A percentile compares a stretch with the other conserved stretches of the same genome.
Conservation (phyloP, 805 yeast genomes). For the Geotrichum ghanense region DNA sequence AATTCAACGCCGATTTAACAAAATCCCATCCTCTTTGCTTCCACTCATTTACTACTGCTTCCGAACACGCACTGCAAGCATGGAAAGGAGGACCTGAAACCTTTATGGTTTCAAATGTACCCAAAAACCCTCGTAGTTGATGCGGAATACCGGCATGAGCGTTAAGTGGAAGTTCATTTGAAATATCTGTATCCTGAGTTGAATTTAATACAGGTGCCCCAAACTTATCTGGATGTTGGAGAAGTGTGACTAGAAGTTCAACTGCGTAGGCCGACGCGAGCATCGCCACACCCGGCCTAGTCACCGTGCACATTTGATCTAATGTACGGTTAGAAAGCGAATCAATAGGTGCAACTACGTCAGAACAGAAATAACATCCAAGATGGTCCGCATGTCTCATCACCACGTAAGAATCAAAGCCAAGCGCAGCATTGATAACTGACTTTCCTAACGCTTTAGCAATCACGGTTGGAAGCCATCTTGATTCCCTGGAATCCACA, state of each 20-base stretch:
- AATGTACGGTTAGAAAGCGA: slow-evolving; percentile 77
- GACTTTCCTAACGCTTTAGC: slow-evolving; percentile 55
- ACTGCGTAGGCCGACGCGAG: slow-evolving; percentile 81
- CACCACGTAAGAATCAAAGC: slow-evolving; percentile 86
- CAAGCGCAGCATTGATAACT: slow-evolving; percentile 87
- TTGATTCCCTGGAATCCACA: slow-evolving; percentile 90
- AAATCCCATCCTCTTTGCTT: slow-evolving; percentile 63
- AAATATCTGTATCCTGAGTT: slow-evolving; percentile 26
- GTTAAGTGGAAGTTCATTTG: slow-evolving; percentile 38
- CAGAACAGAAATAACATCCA: slow-evolving; percentile 95
- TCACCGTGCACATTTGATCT: slow-evolving; percentile 98
- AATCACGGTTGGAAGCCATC: slow-evolving; percentile 94
- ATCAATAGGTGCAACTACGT: slow-evolving; percentile 88
- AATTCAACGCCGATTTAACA: slow-evolving; percentile 57
- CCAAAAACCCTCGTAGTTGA: slow-evolving; percentile 81
- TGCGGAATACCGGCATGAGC: slow-evolving; percentile 46
- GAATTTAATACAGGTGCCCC: slow-evolving; percentile 29
- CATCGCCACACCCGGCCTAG: slow-evolving; percentile 91
- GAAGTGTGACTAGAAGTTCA: slow-evolving; percentile 61
- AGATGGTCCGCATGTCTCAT: slow-evolving; percentile 69
- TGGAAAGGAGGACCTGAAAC: slow-evolving; percentile 62
- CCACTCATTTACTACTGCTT: slow-evolving; percentile 42
- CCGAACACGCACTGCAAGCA: slow-evolving; percentile 82
- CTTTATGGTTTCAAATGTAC: slow-evolving; percentile 49
- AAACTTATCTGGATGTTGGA: slow-evolving; percentile 53